Base-by-base conservation (phyloP, 2,329 filamentous ascomycete genomes). In the Trichoderma sp. region DNA sequence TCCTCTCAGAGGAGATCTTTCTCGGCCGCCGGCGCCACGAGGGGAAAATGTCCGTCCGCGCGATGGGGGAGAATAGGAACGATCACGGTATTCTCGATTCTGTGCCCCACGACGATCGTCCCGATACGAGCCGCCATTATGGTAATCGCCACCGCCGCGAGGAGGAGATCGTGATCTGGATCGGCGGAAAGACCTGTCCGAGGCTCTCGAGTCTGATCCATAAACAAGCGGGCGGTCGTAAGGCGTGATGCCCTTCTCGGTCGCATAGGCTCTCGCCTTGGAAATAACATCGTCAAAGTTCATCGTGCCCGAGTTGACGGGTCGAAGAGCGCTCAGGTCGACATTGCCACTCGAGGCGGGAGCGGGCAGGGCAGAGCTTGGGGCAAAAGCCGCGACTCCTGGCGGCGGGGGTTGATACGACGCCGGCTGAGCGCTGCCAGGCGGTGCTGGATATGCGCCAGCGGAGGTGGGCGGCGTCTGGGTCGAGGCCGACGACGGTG, bases 221-320 rank as follows among this genome's bases (percentile, higher is more conserved):
- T 84, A 86, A 63, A 80, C 80, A 65, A 80, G 78, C 48, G 84
- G 84, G 61, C 87, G 83, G 59, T 90, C 87, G 76, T 89, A 90
- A 17, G 85, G 83, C 42, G 85, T 81, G 37, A 93, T 83, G 69
- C 92, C 92, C 76, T 92, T 92, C 77, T 94, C 90, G 34, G 91
- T 89, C 48, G 93, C 92, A 78, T 92, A 92, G 50, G 90, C 91
- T 77, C 92, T 91, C 56, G 92, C 93, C 77, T 93, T 92, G 45
- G 93, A 92, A 73, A 97, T 90, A 58, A 92, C 91, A 77, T 96
- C 92, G 68, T 90, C 87, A 71, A 97, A 90, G 78, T 90, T 94
- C 73, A 96, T 90, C 22, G 90, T 92, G 68, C 93, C 93, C 34
- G 91, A 92, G 76, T 86, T 92, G 66, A 90, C 86, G 5, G 93